phyloP scores from a whole-genome alignment of 176 grass and related monocot genomes.

The Phoenix dactylifera region DNA sequence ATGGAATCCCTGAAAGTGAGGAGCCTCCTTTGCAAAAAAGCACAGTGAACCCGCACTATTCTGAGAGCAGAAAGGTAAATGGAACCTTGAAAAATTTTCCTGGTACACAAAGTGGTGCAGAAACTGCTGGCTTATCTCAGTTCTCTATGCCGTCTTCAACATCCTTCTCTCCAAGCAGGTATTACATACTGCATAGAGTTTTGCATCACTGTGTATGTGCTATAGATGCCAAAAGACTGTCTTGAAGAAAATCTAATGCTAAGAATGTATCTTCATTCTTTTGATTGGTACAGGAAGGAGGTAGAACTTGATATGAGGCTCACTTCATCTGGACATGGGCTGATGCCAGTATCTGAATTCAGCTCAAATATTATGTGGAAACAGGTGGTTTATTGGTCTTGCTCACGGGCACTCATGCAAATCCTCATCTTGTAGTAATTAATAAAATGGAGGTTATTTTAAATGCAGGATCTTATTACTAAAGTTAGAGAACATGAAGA shows the following conservation, averaged over 20 bases:
- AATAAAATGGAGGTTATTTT: too few relatives aligned
- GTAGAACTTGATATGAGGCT: slow-evolving; percentile 49
- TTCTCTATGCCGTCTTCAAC: slow-evolving; percentile 69
- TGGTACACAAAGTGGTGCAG: slow-evolving; percentile 18
- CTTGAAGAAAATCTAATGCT: not conserved
- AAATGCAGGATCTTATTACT: slow-evolving; percentile 47
- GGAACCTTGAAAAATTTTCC: slow-evolving; percentile 31
- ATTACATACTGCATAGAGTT: slow-evolving; percentile 2
- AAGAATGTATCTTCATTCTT: slow-evolving; percentile 8
- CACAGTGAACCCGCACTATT: slow-evolving; percentile 24
- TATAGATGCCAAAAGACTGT: too few relatives aligned
- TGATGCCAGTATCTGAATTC: slow-evolving; percentile 46
- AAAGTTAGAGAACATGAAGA: slow-evolving; percentile 71
- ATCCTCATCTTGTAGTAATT: too few relatives aligned
- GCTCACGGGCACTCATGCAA: too few relatives aligned
- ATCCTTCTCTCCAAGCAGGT: slow-evolving; percentile 79
- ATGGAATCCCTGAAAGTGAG: slow-evolving; percentile 25
- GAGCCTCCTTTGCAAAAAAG: slow-evolving; percentile 16
- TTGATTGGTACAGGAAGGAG: slow-evolving; percentile 53
- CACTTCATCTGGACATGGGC: slow-evolving; percentile 32
- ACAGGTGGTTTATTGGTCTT: slow-evolving; percentile 29
- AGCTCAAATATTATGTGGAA: slow-evolving; percentile 63
- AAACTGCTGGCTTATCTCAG: slow-evolving; percentile 41
- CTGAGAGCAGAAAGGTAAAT: slow-evolving; percentile 27
- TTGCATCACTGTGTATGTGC: not conserved